Evolutionary conservation across 106 monocot genomes (phyloP).

Genomic region (Dioscorea dumetorum): DNA sequence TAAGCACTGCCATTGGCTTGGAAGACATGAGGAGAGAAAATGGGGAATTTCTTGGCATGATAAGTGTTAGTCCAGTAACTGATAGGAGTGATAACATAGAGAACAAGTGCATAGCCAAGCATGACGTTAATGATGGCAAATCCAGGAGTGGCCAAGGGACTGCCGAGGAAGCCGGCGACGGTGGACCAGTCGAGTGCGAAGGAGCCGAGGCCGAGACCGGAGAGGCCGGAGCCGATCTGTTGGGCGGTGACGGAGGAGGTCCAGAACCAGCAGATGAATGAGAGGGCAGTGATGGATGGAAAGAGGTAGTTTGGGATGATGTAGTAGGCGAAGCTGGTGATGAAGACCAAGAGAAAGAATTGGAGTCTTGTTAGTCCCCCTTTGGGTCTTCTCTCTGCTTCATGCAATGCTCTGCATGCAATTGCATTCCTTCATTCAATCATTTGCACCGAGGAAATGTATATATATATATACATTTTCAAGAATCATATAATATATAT

Average conservation of each 20-base stretch:
- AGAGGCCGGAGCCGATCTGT: constrained; percentile 4
- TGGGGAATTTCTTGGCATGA: constrained; percentile 9
- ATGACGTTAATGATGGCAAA: constrained; percentile 5
- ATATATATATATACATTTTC: too few relatives aligned
- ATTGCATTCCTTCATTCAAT: too few relatives aligned
- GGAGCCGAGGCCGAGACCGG: constrained; percentile 11
- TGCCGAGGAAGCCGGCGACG: neutral
- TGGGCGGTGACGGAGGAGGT: constrained; percentile 11
- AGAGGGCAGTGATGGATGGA: constrained; percentile 8
- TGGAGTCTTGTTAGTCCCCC: constrained; percentile 6
- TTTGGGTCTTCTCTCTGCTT: constrained; percentile 4
- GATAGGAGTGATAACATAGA: constrained; percentile 7
- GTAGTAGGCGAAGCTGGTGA: constrained; percentile 13
- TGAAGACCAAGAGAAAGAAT: constrained; percentile 2
- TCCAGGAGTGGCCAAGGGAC: constrained; percentile 4
- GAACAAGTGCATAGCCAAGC: neutral
- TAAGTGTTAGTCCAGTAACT: constrained; percentile 8
- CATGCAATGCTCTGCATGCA: constrained; percentile 7
- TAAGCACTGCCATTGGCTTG: neutral
- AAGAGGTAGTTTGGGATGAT: constrained; percentile 8
- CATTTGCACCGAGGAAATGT: too few relatives aligned
- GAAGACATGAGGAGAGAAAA: constrained; percentile 5
- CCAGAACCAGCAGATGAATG: constrained; percentile 21
- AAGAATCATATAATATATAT: too few relatives aligned
- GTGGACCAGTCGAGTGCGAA: constrained; percentile 9